phyloP scores from a whole-genome alignment of 2,329 filamentous ascomycete genomes.

The Penicillium concentricum region DNA sequence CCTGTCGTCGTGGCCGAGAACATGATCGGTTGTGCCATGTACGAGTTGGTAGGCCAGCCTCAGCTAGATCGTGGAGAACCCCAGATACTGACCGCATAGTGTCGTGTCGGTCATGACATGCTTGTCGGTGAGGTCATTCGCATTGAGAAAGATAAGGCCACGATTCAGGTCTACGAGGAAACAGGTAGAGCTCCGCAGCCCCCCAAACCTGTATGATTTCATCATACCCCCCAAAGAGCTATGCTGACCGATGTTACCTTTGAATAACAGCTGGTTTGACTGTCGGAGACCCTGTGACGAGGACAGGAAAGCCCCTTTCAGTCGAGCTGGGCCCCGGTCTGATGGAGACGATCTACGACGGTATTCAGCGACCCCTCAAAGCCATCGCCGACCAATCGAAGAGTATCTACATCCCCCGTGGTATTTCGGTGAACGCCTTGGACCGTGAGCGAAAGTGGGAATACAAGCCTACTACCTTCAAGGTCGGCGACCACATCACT shows the following conservation, averaged over 20 bases:
- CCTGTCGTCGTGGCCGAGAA: conserved; percentile 96
- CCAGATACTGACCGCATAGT: conserved; percentile 50
- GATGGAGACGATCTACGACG: conserved; percentile 99
- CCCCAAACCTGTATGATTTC: conserved; percentile 5
- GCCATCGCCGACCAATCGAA: conserved; percentile 74
- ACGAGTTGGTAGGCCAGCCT: conserved; percentile 74
- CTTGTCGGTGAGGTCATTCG: conserved; percentile 97
- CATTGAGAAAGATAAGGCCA: conserved; percentile 92
- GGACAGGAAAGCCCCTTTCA: conserved; percentile 93
- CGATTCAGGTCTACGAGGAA: conserved; percentile 98
- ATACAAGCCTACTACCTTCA: conserved; percentile 78
- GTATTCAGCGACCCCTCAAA: conserved; percentile 92
- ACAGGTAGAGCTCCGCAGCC: conserved; percentile 61
- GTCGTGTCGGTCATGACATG: conserved; percentile 86
- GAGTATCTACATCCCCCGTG: conserved; percentile 97
- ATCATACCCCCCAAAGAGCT: conserved; percentile 3
- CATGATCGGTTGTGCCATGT: conserved; percentile 99
- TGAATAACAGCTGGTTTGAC: conserved; percentile 72
- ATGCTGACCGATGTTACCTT: conserved; percentile 9
- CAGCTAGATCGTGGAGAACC: conserved; percentile 4
- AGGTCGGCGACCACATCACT: conserved; percentile 95
- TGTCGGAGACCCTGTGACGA: conserved; percentile 86
- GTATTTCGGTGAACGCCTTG: conserved; percentile 82
- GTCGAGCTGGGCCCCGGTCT: conserved; percentile 96
- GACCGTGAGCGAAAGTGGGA: conserved; percentile 95